Conservation (phyloP, 192 early-diverging fungal genomes). For the Haplosporangium gracile region DNA sequence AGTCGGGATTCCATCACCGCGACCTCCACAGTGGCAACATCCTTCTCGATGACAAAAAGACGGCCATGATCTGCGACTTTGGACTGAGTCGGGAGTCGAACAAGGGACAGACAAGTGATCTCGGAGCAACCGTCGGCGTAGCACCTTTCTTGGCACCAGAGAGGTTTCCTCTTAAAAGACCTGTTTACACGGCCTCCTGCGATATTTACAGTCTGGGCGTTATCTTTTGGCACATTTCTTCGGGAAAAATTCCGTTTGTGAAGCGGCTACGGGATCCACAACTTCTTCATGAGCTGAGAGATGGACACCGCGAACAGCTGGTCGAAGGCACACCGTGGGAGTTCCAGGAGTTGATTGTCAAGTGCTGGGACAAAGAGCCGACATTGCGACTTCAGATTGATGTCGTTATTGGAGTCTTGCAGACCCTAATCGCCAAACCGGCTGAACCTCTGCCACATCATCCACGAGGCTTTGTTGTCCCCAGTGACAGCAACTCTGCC, state of each 20-base stretch:
- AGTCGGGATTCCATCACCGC: conserved; percentile 56
- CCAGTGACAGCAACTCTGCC: conserved; percentile 34
- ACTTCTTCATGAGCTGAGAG: conserved; percentile 38
- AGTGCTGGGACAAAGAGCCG: conserved; percentile 57
- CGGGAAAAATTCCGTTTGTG: conserved; percentile 49
- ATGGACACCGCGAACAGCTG: conserved; percentile 42
- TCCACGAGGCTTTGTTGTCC: conserved; percentile 34
- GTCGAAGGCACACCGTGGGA: conserved; percentile 49
- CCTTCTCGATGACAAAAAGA: conserved; percentile 54
- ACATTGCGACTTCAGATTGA: conserved; percentile 51
- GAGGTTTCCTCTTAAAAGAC: conserved; percentile 32
- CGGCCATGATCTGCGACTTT: conserved; percentile 56
- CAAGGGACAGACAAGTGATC: conserved; percentile 31
- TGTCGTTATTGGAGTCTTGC: conserved; percentile 53
- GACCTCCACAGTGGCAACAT: conserved; percentile 65
- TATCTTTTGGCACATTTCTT: conserved; percentile 59
- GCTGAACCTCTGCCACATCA: conserved; percentile 31
- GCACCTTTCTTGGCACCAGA: conserved; percentile 50
- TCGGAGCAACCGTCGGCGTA: conserved; percentile 43
- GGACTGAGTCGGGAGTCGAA: conserved; percentile 38
- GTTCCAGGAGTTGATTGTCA: conserved; percentile 48
- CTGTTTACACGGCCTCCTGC: conserved; percentile 48
- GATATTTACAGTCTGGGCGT: conserved; percentile 60
- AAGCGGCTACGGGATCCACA: conserved; percentile 33
- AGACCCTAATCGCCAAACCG: conserved; percentile 44